phyloP scores from a whole-genome alignment of 306 rosid genomes.

The Rubus parviflorus region DNA sequence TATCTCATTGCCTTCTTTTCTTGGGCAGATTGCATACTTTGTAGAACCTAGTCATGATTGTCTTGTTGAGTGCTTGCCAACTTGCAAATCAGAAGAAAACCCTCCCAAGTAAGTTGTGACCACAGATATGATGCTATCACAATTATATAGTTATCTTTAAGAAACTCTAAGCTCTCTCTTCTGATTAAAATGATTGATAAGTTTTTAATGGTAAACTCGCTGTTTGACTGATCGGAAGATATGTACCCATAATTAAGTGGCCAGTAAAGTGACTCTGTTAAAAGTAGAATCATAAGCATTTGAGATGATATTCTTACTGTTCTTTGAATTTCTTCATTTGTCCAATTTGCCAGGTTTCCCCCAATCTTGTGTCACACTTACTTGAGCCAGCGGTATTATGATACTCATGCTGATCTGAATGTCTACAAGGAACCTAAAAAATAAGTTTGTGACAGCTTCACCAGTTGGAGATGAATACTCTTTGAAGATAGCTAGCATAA shows the following conservation, averaged over 20 bases:
- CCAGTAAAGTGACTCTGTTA: not conserved
- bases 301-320: not conserved
- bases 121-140: not conserved
- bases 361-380: slow-evolving; percentile 63
- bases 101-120: slow-evolving; percentile 77
- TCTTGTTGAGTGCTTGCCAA: slow-evolving; percentile 81
- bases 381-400: slow-evolving; percentile 66
- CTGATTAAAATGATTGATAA: not conserved
- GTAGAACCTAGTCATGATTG: slow-evolving; percentile 84
- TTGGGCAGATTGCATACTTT: slow-evolving; percentile 75
- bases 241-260: not conserved
- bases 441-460: slow-evolving; percentile 1
- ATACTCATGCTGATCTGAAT: slow-evolving; percentile 63
- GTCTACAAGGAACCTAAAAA: slow-evolving; percentile 39
- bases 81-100: slow-evolving; percentile 74
- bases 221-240: not conserved
- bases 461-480: slow-evolving; percentile 11
- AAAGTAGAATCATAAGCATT: not conserved
- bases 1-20: slow-evolving; percentile 25
- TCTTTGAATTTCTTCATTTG: not conserved
- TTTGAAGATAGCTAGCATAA: not conserved
- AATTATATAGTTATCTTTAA: too few relatives aligned
- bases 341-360: slow-evolving; percentile 53
- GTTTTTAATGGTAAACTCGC: not conserved
- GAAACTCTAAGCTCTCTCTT: not conserved